phyloP scores from a whole-genome alignment of 176 grass and related monocot species.

The Cenchrus purpureus region DNA sequence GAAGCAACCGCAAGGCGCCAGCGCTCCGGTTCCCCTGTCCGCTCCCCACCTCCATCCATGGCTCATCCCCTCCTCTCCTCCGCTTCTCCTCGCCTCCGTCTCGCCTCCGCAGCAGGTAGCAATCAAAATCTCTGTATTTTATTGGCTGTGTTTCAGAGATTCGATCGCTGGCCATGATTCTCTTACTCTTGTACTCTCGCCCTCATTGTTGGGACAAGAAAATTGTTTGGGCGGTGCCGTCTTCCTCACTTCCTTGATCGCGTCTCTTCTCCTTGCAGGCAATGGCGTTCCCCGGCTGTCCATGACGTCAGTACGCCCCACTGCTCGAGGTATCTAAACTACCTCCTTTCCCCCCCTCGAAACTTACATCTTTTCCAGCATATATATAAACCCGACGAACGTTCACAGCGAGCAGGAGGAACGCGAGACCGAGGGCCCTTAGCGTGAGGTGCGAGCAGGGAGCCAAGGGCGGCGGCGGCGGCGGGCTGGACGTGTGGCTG shows the following conservation, averaged over 20 bases:
- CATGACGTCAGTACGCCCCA: slow-evolving; percentile 10
- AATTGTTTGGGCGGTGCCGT: background rate
- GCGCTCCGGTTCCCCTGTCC: background rate
- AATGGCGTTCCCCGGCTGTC: slow-evolving; percentile 12
- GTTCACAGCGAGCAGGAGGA: slow-evolving; percentile 19
- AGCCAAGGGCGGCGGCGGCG: slow-evolving; percentile 50
- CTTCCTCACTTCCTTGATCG: background rate
- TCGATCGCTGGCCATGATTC: background rate
- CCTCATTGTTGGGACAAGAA: background rate
- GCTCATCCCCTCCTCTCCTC: slow-evolving; percentile 36
- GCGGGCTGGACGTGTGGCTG: slow-evolving; percentile 74
- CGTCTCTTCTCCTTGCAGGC: background rate
- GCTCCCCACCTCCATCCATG: slow-evolving; percentile 32
- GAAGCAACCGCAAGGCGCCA: background rate
- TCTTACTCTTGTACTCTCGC: background rate
- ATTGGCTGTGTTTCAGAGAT: background rate
- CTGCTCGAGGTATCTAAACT: background rate
- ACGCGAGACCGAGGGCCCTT: slow-evolving; percentile 35
- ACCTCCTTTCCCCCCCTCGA: background rate
- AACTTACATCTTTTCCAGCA: background rate
- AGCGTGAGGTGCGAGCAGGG: slow-evolving; percentile 72
- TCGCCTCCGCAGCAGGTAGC: slow-evolving; percentile 17
- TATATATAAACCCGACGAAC: background rate
- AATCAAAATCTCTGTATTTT: background rate
- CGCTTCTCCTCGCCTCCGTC: background rate